Conservation (phyloP, 352 stramenopile species). For the Chrysophaeum taylorii region DNA sequence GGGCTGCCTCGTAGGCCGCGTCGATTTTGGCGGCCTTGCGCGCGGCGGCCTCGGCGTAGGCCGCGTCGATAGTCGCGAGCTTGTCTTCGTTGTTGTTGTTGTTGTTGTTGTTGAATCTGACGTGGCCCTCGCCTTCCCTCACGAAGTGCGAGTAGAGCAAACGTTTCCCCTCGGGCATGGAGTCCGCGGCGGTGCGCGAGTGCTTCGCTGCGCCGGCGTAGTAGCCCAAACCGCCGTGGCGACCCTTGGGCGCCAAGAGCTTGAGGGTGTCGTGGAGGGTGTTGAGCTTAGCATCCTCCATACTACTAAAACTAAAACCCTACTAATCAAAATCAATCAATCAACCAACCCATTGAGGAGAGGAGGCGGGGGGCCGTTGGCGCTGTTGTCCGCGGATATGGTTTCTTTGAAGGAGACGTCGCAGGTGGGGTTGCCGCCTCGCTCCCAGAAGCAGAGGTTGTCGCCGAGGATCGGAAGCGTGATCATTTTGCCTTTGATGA, state of each 20-base stretch:
- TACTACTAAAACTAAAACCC: background rate
- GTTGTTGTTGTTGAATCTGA: no score
- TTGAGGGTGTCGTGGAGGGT: background rate
- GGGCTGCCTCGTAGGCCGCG: no score
- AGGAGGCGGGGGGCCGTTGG: no score
- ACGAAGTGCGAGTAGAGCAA: background rate
- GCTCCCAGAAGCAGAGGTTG: background rate
- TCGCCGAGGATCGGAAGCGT: background rate
- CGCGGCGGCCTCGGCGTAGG: no score
- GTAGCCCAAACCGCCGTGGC: background rate
- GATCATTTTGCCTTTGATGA: background rate
- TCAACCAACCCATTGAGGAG: no score
- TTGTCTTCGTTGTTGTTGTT: no score
- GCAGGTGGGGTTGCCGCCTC: no score
- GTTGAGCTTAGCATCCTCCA: slow-evolving; percentile 1
- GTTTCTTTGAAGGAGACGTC: no score
- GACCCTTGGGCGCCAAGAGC: background rate
- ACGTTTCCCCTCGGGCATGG: background rate
- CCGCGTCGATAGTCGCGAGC: no score
- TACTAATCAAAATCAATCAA: no score
- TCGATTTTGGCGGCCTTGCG: no score
- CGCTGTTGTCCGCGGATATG: no score
- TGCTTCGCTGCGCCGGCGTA: background rate
- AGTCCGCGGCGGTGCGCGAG: background rate
- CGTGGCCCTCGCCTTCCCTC: background rate